Conservation (phyloP, 129 eudicot species). For the Saposhnikovia divaricata region DNA sequence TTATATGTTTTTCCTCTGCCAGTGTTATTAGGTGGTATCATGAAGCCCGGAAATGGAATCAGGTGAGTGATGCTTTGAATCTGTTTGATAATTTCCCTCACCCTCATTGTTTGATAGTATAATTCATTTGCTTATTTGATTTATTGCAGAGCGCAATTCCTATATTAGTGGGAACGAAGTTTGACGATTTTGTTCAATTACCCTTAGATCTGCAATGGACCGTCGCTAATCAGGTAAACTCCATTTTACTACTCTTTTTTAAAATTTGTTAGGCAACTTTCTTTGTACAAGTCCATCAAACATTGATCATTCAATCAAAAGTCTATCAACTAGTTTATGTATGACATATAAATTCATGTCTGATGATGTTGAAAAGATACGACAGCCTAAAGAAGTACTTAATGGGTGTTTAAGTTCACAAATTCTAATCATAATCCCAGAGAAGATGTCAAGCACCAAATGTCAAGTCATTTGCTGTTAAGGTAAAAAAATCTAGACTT, state of each 20-base stretch:
- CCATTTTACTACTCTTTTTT: not conserved
- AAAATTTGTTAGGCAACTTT: not conserved
- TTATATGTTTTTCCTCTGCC: not conserved
- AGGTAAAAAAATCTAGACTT: no score
- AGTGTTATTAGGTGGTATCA: slow-evolving; percentile 73
- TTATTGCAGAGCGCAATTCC: slow-evolving; percentile 63
- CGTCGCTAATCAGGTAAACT: slow-evolving; percentile 57
- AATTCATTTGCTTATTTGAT: not conserved
- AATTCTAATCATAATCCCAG: no score
- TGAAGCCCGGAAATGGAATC: slow-evolving; percentile 71
- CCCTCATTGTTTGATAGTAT: not conserved
- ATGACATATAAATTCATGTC: no score
- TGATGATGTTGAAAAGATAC: no score
- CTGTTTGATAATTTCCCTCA: not conserved
- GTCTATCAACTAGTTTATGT: not conserved
- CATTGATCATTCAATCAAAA: not conserved
- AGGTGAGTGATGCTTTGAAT: slow-evolving; percentile 38
- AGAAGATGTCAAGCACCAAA: no score
- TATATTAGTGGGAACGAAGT: slow-evolving; percentile 73
- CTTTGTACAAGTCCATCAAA: not conserved
- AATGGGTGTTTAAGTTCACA: no score
- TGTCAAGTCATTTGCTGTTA: no score
- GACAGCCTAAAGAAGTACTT: no score
- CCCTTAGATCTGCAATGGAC: slow-evolving; percentile 86
- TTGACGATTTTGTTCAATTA: slow-evolving; percentile 71